These are phyloP conservation scores for Mucor velutinosus DNA, from an alignment of 371 early-diverging fungal genomes.

Conservation along the genomic window DNA sequence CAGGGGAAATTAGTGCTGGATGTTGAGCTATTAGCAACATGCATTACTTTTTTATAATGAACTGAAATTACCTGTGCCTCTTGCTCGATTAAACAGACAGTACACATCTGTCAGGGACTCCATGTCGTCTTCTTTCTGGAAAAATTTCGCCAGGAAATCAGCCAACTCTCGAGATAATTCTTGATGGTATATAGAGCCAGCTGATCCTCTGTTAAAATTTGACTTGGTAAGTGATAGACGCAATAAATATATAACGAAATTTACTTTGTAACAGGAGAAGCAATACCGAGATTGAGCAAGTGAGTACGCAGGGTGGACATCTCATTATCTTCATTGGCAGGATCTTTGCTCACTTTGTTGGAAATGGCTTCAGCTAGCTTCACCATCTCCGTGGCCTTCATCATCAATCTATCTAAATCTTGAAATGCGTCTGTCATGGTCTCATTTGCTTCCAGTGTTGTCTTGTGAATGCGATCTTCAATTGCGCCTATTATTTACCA, in stretches of 20 bases:
- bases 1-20: conserved; percentile 82
- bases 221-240: not conserved
- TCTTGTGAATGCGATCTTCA: conserved; percentile 67
- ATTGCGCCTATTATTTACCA: conserved; percentile 63
- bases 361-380: conserved; percentile 79
- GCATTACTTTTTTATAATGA: not conserved
- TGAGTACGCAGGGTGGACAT: conserved; percentile 70
- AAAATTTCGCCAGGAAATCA: conserved; percentile 72
- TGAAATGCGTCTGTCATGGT: conserved; percentile 81
- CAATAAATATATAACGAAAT: not conserved
- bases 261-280: conserved; percentile 86
- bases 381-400: conserved; percentile 88
- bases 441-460: conserved; percentile 63
- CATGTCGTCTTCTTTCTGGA: conserved; percentile 68
- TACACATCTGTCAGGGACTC: conserved; percentile 88
- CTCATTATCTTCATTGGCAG: conserved; percentile 43
- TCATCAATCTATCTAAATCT: conserved; percentile 84
- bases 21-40: too few species aligned
- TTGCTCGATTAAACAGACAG: conserved; percentile 90
- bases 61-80: conserved; percentile 73
- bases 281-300: conserved; percentile 81
- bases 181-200: conserved; percentile 83
- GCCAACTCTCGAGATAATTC: conserved; percentile 85
- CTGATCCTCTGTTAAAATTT: conserved; percentile 59
- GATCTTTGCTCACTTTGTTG: conserved; percentile 59